Evolutionary conservation across 2,329 filamentous ascomycete species (phyloP), one percentile per base, ranked within the genome.

Genomic region (Magnaporthiopsis incrustans): DNA sequence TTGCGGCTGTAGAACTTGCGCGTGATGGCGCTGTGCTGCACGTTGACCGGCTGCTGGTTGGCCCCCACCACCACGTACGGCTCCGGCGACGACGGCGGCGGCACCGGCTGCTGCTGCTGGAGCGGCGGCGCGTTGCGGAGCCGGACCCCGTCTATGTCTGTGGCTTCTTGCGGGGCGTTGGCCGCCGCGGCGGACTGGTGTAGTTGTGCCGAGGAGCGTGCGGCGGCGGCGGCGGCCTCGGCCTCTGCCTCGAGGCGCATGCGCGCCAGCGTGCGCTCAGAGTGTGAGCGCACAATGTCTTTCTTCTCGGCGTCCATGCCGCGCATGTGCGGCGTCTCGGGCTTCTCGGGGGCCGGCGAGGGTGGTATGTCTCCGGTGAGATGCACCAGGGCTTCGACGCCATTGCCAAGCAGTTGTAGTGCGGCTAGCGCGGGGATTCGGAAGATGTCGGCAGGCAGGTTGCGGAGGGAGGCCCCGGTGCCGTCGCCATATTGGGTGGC

Each of bases 1-100:
- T 87, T 85, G 74, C 95, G 97, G 68, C 90, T 94, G 79, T 95
- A 96, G 77, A 99, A 99, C 71, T 95, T 95, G 69, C 92, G 87
- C 25, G 91, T 92, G 68, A 98, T 91, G 68, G 92, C 89, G 67
- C 87, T 88, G 72, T 95, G 90, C 73, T 97, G 93, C 44, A 91
- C 77, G 66, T 89, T 86, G 64, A 92, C 79, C 27, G 89, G 88
- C 69, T 92, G 87, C 35, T 86, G 87, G 73, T 91, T 85, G 59
- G 85, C 84, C n/a, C 87, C 85, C 64, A 88, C 82, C 59, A 89
- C 78, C 63, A 87, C 78, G 70, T 86, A 85, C 22, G 85, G 85
- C 66, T 81, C 76, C 26, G 76, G 75, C 5, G 71, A 66, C 22
- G 70, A 67, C 22, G 71, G 71, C 26, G 72, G 71, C 32, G 70